Conservation (phyloP, 352 stramenopile genomes). For the Pythium plurisporium region DNA sequence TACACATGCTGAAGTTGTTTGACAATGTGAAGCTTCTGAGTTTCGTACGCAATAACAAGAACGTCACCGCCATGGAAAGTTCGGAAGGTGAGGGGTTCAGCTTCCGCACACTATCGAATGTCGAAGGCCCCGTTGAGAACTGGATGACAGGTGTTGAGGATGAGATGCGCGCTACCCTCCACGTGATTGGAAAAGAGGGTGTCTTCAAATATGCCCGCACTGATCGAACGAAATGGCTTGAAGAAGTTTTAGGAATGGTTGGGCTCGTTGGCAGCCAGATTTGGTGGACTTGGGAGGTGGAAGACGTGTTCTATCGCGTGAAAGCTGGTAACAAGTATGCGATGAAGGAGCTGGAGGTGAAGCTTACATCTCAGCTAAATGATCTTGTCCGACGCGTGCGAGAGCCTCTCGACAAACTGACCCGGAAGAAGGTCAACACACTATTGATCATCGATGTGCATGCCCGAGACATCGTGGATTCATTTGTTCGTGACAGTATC, state of each 20-base stretch:
- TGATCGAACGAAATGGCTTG: conserved; percentile 85
- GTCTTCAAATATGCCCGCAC: conserved; percentile 90
- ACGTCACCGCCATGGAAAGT: conserved; percentile 88
- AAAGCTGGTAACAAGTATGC: conserved; percentile 90
- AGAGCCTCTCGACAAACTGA: conserved; percentile 78
- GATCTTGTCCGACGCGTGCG: conserved; percentile 89
- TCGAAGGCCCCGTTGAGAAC: conserved; percentile 90
- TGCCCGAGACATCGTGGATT: conserved; percentile 86
- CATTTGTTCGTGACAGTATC: conserved; percentile 88
- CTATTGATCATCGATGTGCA: conserved; percentile 90
- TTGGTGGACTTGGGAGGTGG: conserved; percentile 94
- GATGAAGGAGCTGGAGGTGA: conserved; percentile 90
- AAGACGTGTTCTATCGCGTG: conserved; percentile 90
- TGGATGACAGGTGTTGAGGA: conserved; percentile 93
- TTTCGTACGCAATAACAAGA: conserved; percentile 89
- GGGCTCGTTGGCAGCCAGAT: conserved; percentile 90
- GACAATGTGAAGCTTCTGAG: conserved; percentile 92
- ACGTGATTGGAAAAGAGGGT: conserved; percentile 90
- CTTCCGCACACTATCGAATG: conserved; percentile 65
- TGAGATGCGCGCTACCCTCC: conserved; percentile 86
- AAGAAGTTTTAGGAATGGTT: conserved; percentile 90
- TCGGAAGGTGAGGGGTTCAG: conserved; percentile 88
- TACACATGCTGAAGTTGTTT: conserved; percentile 95
- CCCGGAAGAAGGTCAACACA: conserved; percentile 92
- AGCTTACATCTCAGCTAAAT: conserved; percentile 88